Base-by-base conservation (phyloP, 441 rosid genomes). In the Populus hybrid region DNA sequence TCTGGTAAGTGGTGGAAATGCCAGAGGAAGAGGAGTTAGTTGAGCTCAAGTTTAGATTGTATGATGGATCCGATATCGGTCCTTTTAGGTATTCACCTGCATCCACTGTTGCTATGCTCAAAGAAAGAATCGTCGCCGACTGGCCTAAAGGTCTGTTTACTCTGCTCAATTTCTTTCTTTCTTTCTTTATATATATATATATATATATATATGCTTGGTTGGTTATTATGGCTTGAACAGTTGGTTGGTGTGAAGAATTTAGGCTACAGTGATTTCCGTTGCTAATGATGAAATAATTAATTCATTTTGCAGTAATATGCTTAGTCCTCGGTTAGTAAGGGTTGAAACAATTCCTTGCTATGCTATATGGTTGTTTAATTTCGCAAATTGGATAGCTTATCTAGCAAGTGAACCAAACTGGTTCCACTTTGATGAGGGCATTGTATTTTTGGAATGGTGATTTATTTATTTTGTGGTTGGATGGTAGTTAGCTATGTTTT, bases 51-150 rank as follows among this genome's bases (percentile, higher is more conserved):
- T 93, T 93, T 81, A 86, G 98, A 79, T 79, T 95, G 80, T 90
- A 87, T 70, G 98, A 95, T 82, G 97, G 97, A 78, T 86, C 98
- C 2, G 97, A 91, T 84, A 87, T 93, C 38, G 98, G 98, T 70
- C 98, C 97, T 5, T 91, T 92, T 79, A 85, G 84, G 57, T 93
- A 93, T 87, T 89, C 94, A 2, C 86, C 94, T 11, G 83, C 94
- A 1, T 89, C 98, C 4, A 91, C 97, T 4, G 92, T 95, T 11
- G 84, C 89, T 76, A 78, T 83, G 86, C 92, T 93, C 67, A 93
- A 92, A 86, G 94, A 92, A 74, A 83, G 94, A 79, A 87, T 93
- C 38, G 83, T 94, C 69, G 78, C 94, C 18, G 90, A 93, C 24
- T 95, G 98, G 98, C 97, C 98, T 1, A 91, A 88, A 88, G 98